A percentile compares a stretch with the other conserved stretches of the same genome.
Conservation (phyloP, 2,329 filamentous ascomycete species). For the Madurella fahalii region DNA sequence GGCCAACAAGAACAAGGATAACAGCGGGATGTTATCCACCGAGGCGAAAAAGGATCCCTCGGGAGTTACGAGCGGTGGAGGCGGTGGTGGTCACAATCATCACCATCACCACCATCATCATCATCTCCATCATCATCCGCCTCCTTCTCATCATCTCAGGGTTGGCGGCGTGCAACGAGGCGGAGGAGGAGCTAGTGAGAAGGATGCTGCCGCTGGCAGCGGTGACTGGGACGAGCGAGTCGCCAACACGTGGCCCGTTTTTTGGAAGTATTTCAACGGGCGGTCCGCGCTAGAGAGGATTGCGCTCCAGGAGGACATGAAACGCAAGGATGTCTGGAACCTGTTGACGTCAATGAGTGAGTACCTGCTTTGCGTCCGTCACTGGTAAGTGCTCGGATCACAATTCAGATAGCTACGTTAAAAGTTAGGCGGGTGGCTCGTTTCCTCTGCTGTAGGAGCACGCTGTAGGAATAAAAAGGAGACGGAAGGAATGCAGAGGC, state of each 20-base stretch:
- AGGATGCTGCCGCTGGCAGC: background rate
- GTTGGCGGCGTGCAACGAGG: background rate
- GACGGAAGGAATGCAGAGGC: background rate
- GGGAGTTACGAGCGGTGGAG: background rate
- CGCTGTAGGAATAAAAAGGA: too few species aligned
- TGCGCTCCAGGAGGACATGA: slow-evolving; percentile 77
- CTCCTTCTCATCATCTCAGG: background rate
- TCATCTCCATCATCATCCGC: background rate
- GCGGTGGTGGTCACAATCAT: background rate
- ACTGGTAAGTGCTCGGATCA: slow-evolving; percentile 52
- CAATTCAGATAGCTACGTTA: background rate
- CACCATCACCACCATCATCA: background rate
- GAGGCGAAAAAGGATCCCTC: too few species aligned
- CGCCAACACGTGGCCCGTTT: slow-evolving; percentile 64
- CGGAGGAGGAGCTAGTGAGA: background rate
- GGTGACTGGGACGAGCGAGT: slow-evolving; percentile 48
- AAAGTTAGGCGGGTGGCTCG: too few species aligned
- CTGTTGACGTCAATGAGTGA: slow-evolving; percentile 63
- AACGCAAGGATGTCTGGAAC: slow-evolving; percentile 74
- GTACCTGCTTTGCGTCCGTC: slow-evolving; percentile 61
- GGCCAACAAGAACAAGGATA: slow-evolving; percentile 4
- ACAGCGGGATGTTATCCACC: too few species aligned
- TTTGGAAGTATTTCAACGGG: slow-evolving; percentile 87
- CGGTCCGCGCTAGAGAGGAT: slow-evolving; percentile 81
- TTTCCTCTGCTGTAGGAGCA: too few species aligned